Evolutionary conservation across 2,329 filamentous ascomycete species (phyloP).

Genomic region (Phialophora verrucosa): DNA sequence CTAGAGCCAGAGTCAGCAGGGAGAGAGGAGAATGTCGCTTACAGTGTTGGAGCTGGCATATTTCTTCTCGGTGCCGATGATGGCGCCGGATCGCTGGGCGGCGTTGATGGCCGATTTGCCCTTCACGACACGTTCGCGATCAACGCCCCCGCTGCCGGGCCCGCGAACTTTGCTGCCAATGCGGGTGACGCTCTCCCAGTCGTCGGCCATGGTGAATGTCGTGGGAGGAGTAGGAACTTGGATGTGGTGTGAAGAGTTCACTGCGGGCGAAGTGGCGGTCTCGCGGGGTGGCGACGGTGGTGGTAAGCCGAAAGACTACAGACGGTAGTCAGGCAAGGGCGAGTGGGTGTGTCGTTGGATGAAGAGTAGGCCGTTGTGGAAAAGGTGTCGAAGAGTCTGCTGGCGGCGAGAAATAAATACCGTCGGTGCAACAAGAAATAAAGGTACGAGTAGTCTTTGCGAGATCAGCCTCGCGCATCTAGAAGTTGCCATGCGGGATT

Average conservation of each 20-base stretch:
- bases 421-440: not conserved
- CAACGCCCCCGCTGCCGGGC: slow-evolving; percentile 60
- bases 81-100: slow-evolving; percentile 76
- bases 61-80: slow-evolving; percentile 93
- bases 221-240: not conserved
- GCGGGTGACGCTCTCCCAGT: slow-evolving; percentile 90
- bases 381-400: not conserved
- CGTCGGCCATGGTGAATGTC: slow-evolving; percentile 44
- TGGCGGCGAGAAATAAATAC: not conserved
- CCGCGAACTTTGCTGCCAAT: slow-evolving; percentile 85
- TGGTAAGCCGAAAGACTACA: not conserved
- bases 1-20: not conserved
- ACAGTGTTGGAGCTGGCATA: slow-evolving; percentile 77
- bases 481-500: slow-evolving; percentile 34
- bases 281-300: not conserved
- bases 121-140: slow-evolving; percentile 86
- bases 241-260: not conserved
- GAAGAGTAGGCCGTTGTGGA: not conserved
- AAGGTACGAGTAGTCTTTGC: not conserved
- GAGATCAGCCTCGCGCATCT: slow-evolving; percentile 21
- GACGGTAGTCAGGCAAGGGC: not conserved
- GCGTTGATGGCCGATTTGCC: slow-evolving; percentile 87
- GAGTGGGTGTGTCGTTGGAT: not conserved
- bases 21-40: slow-evolving; percentile 50
- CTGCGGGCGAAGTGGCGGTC: slow-evolving; percentile 7